Percentiles rank a stretch among this genome's conserved stretches.
Evolutionary conservation across 768 basidiomycete genomes (phyloP).

Genomic region (Kwoniella pini): DNA sequence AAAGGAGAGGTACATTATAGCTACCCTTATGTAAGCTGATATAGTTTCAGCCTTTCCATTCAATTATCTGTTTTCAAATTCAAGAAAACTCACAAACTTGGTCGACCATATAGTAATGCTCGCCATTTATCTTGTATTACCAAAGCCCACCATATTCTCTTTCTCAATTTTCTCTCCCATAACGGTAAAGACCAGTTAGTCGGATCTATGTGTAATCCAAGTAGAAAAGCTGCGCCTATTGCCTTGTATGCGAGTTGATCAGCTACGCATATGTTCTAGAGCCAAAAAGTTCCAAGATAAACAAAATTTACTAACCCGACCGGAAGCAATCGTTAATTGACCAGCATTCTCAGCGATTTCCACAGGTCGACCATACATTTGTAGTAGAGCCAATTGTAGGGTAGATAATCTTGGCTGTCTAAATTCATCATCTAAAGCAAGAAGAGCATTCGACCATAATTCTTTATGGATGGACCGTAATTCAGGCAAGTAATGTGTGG

Average conservation of each 20-base stretch:
- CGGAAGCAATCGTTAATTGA: too few relatives aligned
- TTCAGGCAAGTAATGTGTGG: neutral
- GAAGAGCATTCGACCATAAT: neutral
- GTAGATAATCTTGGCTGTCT: neutral
- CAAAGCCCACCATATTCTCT: neutral
- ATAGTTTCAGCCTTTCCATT: neutral
- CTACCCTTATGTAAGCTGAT: neutral
- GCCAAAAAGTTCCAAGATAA: too few relatives aligned
- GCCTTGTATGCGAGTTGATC: too few relatives aligned
- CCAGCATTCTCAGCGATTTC: neutral
- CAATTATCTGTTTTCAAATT: neutral
- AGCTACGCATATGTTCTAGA: too few relatives aligned
- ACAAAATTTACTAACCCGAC: too few relatives aligned
- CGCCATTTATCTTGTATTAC: neutral
- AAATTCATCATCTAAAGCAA: neutral
- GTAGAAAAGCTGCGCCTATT: neutral
- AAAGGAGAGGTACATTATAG: conserved; percentile 14
- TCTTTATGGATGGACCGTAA: neutral
- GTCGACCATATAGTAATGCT: conserved; percentile 1
- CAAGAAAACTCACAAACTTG: conserved; percentile 9
- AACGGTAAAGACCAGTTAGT: neutral
- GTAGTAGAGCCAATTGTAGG: neutral
- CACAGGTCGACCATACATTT: neutral
- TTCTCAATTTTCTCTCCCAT: neutral
- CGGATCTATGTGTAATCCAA: neutral